Conservation (phyloP, 805 yeast species). For the Novakomyces olei region DNA sequence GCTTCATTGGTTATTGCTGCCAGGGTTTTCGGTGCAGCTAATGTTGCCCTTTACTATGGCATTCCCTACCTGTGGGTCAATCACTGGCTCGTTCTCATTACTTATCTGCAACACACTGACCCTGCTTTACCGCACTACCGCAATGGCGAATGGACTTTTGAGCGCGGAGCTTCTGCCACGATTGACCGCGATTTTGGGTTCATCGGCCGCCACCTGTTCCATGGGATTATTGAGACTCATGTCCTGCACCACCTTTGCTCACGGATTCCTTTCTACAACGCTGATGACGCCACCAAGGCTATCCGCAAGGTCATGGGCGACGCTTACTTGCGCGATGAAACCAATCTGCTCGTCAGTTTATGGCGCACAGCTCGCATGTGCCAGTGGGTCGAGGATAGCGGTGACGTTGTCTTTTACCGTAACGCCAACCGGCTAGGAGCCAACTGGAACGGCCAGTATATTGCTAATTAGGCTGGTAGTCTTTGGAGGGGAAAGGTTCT, state of each 20-base stretch:
- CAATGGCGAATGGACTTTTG: constrained; percentile 47
- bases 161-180: constrained; percentile 79
- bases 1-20: constrained; percentile 37
- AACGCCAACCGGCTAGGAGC: constrained; percentile 45
- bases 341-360: constrained; percentile 55
- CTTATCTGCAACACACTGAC: constrained; percentile 68
- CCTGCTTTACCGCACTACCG: constrained; percentile 62
- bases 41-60: constrained; percentile 45
- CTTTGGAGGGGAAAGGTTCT: too few species aligned
- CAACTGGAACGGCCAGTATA: too few species aligned
- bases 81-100: constrained; percentile 79
- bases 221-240: constrained; percentile 77
- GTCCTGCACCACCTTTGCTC: constrained; percentile 70
- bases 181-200: constrained; percentile 69
- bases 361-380: constrained; percentile 34
- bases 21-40: constrained; percentile 38
- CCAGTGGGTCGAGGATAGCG: constrained; percentile 48
- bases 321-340: constrained; percentile 43
- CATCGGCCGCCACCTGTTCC: constrained; percentile 57
- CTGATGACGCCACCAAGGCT: constrained; percentile 30
- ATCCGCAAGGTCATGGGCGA: constrained; percentile 69
- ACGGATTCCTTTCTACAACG: constrained; percentile 72
- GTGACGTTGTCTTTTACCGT: constrained; percentile 52
- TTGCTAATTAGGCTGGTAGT: too few species aligned
- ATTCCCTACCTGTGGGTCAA: constrained; percentile 60